phyloP scores from a whole-genome alignment of 352 stramenopile genomes.

The Globisporangium barbulae region DNA sequence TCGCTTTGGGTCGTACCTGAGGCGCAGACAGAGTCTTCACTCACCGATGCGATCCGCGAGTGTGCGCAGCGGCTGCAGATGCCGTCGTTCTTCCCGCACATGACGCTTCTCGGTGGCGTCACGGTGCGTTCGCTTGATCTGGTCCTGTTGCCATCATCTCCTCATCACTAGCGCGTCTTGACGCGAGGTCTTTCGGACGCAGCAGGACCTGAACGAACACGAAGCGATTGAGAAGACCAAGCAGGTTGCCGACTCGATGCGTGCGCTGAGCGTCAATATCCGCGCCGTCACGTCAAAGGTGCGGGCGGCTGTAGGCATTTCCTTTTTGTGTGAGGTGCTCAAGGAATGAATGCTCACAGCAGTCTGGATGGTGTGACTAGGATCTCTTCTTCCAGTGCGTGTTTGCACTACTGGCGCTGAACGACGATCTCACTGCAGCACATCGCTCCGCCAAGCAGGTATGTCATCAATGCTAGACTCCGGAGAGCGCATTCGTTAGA shows the following conservation, averaged over 20 bases:
- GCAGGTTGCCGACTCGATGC: slow-evolving; percentile 31
- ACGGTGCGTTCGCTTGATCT: slow-evolving; percentile 21
- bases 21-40: slow-evolving; percentile 13
- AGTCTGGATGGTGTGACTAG: background rate
- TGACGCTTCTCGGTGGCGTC: slow-evolving; percentile 54
- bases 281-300: slow-evolving; percentile 52
- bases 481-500: too few species aligned
- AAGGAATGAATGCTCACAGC: background rate
- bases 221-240: slow-evolving; percentile 31
- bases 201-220: slow-evolving; percentile 24
- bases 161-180: background rate
- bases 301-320: background rate
- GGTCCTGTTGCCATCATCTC: background rate
- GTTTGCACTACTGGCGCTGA: slow-evolving; percentile 46
- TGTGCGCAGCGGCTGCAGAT: slow-evolving; percentile 36
- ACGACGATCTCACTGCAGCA: slow-evolving; percentile 30
- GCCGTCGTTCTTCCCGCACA: slow-evolving; percentile 48
- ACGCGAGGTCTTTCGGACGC: background rate
- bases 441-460: slow-evolving; percentile 42
- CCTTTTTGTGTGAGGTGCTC: background rate
- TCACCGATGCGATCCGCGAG: slow-evolving; percentile 34
- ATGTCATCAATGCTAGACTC: background rate
- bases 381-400: slow-evolving; percentile 68
- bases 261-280: slow-evolving; percentile 31
- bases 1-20: slow-evolving; percentile 57